A percentile compares a stretch with the other conserved stretches of the same genome.
phyloP scores from a whole-genome alignment of 495 filamentous ascomycete species.

The Gamarada debralockiae region DNA sequence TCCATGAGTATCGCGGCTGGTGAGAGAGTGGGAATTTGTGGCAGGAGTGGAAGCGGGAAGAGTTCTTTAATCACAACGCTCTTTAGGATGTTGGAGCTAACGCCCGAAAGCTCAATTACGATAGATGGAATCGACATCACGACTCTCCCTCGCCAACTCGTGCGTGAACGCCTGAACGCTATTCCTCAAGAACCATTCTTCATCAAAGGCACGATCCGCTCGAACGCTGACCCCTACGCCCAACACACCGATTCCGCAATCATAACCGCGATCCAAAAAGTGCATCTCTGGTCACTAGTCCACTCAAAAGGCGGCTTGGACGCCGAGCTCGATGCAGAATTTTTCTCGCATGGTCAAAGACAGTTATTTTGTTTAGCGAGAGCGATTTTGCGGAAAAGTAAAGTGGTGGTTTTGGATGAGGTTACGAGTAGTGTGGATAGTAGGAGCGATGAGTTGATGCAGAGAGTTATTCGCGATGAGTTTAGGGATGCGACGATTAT shows the following conservation, averaged over 20 bases:
- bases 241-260: constrained; percentile 35
- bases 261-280: constrained; percentile 32
- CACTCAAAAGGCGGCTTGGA: constrained; percentile 36
- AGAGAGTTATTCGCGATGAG: constrained; percentile 52
- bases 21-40: constrained; percentile 42
- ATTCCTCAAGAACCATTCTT: constrained; percentile 49
- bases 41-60: constrained; percentile 44
- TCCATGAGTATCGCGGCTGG: constrained; percentile 26
- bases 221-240: constrained; percentile 43
- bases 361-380: constrained; percentile 44
- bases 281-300: constrained; percentile 34
- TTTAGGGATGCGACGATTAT: constrained; percentile 55
- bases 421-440: constrained; percentile 46
- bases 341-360: constrained; percentile 37
- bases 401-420: constrained; percentile 44
- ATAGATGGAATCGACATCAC: constrained; percentile 45
- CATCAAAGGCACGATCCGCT: constrained; percentile 38
- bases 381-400: constrained; percentile 27
- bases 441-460: constrained; percentile 52
- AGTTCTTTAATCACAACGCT: constrained; percentile 35
- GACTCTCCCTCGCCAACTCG: constrained; percentile 19
- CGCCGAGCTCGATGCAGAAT: constrained; percentile 30
- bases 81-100: constrained; percentile 35
- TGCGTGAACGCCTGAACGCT: constrained; percentile 34
- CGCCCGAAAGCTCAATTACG: constrained; percentile 31